Conservation (phyloP, 805 yeast genomes). For the Nadsonia fulvescens region DNA sequence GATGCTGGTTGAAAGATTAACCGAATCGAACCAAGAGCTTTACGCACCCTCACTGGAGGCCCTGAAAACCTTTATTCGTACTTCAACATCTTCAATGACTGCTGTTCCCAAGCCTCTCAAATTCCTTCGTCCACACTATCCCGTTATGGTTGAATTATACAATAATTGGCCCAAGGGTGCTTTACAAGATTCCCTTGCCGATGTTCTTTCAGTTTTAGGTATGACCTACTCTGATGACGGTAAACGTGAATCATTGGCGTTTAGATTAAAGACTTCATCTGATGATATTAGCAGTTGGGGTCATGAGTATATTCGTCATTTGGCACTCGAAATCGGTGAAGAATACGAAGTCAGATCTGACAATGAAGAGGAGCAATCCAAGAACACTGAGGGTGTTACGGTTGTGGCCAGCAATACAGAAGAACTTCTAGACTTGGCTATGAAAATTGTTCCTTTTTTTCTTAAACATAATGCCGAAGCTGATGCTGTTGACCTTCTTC, state of each 20-base stretch:
- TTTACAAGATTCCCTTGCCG: slow-evolving; percentile 47
- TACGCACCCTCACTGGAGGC: slow-evolving; percentile 47
- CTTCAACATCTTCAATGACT: slow-evolving; percentile 95
- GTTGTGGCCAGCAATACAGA: too few species aligned
- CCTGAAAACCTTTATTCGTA: slow-evolving; percentile 63
- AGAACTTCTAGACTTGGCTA: slow-evolving; percentile 43
- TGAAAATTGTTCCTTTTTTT: slow-evolving; percentile 74
- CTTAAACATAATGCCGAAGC: slow-evolving; percentile 94
- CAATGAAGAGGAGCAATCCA: slow-evolving; percentile 12
- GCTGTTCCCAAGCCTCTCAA: slow-evolving; percentile 98
- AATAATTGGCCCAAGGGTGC: slow-evolving; percentile 40
- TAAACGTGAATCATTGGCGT: slow-evolving; percentile 61
- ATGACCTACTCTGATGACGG: slow-evolving; percentile 84
- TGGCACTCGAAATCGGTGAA: slow-evolving; percentile 89
- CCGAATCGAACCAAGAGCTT: slow-evolving; percentile 23
- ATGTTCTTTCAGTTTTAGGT: slow-evolving; percentile 78
- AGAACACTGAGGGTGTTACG: too few species aligned
- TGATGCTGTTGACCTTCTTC: slow-evolving; percentile 85
- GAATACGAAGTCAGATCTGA: slow-evolving; percentile 28
- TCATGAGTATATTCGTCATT: slow-evolving; percentile 90
- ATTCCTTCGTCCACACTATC: slow-evolving; percentile 78
- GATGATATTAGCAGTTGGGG: slow-evolving; percentile 78
- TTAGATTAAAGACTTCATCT: slow-evolving; percentile 45
- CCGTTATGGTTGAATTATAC: slow-evolving; percentile 44
- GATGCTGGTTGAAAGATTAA: slow-evolving; percentile 61